Base-by-base conservation (phyloP, 75 land plant genomes). In the Picea sitchensis region DNA sequence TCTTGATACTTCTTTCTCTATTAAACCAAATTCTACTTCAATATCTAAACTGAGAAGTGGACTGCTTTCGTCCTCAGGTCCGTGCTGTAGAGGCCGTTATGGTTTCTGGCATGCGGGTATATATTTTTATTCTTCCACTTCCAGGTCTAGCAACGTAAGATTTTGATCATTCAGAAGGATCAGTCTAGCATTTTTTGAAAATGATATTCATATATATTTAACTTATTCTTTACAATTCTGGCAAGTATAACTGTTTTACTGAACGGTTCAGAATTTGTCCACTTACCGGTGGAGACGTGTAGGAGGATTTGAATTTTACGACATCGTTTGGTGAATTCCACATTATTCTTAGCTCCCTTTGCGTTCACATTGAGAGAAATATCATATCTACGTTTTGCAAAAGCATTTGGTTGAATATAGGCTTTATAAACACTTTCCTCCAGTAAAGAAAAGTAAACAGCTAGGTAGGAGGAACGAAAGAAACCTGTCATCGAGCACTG, bases 401-500 rank as follows among this genome's bases (percentile, higher is more conserved):
- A 62, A 12, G 6, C 1, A 26, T 9, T 1, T 26, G 61, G 8
- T 34, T 38, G 17, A 7, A 59, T 14, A 44, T 14, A 41, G 20
- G 23, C 58, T 1, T 77, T 51, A 67, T 34, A 30, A 68, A 5
- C 32, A 21, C 15, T 20, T 36, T 38, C 56, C 4, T 75, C 2
- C n/a, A 26, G 20, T 14, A 30, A n/a, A n/a, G n/a, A n/a, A 54
- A 38, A n/a, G 3, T 63, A 32, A 54, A 31, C 15, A 8, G 0
- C 9, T 17, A 54, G 23, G 21, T 15, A 54, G 7, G 4, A 23
- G 6, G 18, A 75, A 20, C 2, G 0, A 61, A 7, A 11, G 26
- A 26, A 71, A 91, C 96, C 94, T 93, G 38, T 93, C 96, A 78
- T 88, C 83, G 51, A 93, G 91, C 59, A 82, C 86, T 67, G 94